Conservation (phyloP, 805 yeast species). For the Cyberlindnera xishuangbannaensis region DNA sequence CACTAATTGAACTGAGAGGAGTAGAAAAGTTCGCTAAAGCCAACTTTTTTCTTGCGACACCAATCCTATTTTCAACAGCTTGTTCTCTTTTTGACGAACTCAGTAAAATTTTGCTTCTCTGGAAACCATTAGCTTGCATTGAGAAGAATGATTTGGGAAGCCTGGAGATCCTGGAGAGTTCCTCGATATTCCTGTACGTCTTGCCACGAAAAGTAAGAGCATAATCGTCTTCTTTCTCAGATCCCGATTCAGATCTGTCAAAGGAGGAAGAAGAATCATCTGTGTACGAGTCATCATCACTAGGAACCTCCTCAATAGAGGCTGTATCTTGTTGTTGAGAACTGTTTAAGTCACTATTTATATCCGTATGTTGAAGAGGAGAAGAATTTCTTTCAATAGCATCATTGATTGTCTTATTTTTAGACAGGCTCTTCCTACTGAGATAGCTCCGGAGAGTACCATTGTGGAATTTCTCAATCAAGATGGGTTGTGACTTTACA, state of each 20-base stretch:
- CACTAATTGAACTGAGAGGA: no score
- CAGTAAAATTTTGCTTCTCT: neutral
- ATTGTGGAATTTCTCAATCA: conserved; percentile 25
- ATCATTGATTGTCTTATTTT: no score
- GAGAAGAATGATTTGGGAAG: conserved; percentile 22
- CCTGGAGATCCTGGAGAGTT: conserved; percentile 17
- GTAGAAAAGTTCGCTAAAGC: no score
- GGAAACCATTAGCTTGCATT: conserved; percentile 3
- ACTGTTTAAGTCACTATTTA: neutral
- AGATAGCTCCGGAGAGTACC: conserved; percentile 15
- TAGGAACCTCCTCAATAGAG: no score
- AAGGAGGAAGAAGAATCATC: conserved; percentile 17
- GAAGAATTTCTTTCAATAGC: conserved; percentile 12
- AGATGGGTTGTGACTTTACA: conserved; percentile 19
- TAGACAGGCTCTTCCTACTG: neutral
- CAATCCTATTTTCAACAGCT: conserved; percentile 10
- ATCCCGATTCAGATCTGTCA: conserved; percentile 12
- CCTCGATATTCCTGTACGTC: conserved; percentile 16
- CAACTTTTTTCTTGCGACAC: conserved; percentile 23
- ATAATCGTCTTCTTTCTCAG: conserved; percentile 2
- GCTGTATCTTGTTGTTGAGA: no score
- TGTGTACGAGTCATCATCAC: conserved; percentile 13
- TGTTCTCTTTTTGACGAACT: conserved; percentile 4
- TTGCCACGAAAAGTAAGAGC: conserved; percentile 17
- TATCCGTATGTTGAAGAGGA: neutral